Conservation (phyloP, 805 yeast genomes). For the Pichia cephalocereana region DNA sequence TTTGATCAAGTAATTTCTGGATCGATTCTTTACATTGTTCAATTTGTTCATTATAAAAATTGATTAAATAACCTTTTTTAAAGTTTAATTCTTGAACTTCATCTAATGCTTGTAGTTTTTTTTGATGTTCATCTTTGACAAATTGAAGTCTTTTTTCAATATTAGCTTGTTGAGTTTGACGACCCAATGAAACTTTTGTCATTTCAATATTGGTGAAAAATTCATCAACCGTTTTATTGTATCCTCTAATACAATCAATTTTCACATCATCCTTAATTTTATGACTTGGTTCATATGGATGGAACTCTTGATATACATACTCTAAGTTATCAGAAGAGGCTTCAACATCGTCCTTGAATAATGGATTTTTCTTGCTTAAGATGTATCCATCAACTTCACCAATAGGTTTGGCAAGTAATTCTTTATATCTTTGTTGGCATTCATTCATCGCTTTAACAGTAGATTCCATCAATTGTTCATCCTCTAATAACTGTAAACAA, state of each 20-base stretch:
- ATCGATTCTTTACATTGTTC: slow-evolving; percentile 66
- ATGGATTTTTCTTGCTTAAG: slow-evolving; percentile 49
- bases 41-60: slow-evolving; percentile 57
- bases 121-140: slow-evolving; percentile 65
- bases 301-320: slow-evolving; percentile 44
- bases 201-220: slow-evolving; percentile 84
- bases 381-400: slow-evolving; percentile 49
- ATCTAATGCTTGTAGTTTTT: slow-evolving; percentile 56
- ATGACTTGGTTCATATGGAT: slow-evolving; percentile 39
- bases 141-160: slow-evolving; percentile 67
- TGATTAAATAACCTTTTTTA: slow-evolving; percentile 64
- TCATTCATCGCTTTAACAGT: slow-evolving; percentile 36
- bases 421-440: slow-evolving; percentile 36
- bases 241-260: slow-evolving; percentile 43
- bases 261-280: slow-evolving; percentile 26
- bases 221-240: slow-evolving; percentile 72
- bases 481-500: slow-evolving; percentile 24
- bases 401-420: slow-evolving; percentile 26
- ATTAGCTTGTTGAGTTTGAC: slow-evolving; percentile 67
- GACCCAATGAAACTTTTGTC: slow-evolving; percentile 60
- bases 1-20: slow-evolving; percentile 59
- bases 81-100: slow-evolving; percentile 56
- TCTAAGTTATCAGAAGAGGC: slow-evolving; percentile 27
- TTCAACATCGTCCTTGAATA: slow-evolving; percentile 33
- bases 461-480: slow-evolving; percentile 19